phyloP scores from a whole-genome alignment of 2,329 filamentous ascomycete species.

The Gyromitra esculenta region DNA sequence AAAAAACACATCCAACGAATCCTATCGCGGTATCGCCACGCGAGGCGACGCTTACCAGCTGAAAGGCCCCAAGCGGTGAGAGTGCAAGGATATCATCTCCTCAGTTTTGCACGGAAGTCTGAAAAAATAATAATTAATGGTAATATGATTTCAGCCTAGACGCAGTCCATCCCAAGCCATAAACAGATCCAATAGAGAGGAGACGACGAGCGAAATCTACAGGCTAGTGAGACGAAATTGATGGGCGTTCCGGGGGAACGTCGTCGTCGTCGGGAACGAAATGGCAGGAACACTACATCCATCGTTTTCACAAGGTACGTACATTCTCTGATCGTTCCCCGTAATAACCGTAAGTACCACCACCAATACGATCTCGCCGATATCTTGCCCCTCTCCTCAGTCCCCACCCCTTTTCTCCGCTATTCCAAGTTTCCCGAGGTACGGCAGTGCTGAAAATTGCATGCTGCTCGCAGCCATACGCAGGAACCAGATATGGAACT shows the following conservation, averaged over 20 bases:
- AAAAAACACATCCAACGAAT: slow-evolving; percentile 46
- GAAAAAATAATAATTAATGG: slow-evolving; percentile 39
- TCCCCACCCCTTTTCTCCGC: slow-evolving; percentile 29
- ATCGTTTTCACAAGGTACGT: slow-evolving; percentile 42
- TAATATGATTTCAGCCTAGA: slow-evolving; percentile 52
- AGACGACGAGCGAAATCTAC: slow-evolving; percentile 47
- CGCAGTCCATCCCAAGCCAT: slow-evolving; percentile 24
- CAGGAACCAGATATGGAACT: slow-evolving; percentile 48
- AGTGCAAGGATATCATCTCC: slow-evolving; percentile 46
- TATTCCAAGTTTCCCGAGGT: slow-evolving; percentile 28
- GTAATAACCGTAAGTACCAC: slow-evolving; percentile 50
- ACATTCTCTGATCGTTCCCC: slow-evolving; percentile 33
- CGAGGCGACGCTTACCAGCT: slow-evolving; percentile 48
- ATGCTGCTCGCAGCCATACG: slow-evolving; percentile 50
- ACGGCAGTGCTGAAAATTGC: slow-evolving; percentile 51
- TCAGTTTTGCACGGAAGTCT: slow-evolving; percentile 27
- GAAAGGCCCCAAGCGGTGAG: slow-evolving; percentile 49
- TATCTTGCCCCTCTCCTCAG: slow-evolving; percentile 52
- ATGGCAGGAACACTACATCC: slow-evolving; percentile 33
- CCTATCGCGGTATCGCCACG: slow-evolving; percentile 41
- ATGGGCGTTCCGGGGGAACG: slow-evolving; percentile 44
- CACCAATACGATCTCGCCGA: slow-evolving; percentile 44
- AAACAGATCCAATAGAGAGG: slow-evolving; percentile 38
- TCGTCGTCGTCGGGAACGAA: slow-evolving; percentile 44
- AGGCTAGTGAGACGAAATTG: slow-evolving; percentile 42